Evolutionary conservation across 2,329 filamentous ascomycete species (phyloP), one percentile per base, ranked within the genome.

Genomic region (Trichoderma semiorbis): DNA sequence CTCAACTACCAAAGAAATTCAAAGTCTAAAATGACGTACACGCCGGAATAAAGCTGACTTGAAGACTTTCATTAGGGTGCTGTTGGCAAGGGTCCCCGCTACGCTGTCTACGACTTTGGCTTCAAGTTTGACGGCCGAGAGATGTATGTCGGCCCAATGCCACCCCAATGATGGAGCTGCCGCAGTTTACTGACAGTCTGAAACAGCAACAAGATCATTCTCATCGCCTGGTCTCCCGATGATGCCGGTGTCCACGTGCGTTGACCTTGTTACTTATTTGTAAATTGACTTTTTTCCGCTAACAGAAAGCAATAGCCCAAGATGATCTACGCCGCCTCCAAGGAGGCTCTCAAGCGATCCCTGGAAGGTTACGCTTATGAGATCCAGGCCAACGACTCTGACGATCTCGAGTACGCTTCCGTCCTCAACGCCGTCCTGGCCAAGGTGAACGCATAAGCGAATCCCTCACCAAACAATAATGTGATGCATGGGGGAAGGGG

Each of bases 281-380:
- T 8, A 7, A 12, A 58, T 53, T 58, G 65, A n/a, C 11, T 16
- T 32, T 34, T 30, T 10, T 24, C 10, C 28, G 14, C 58, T 70
- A 11, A 61, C 60, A 28, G 5, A 14, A 24, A 63, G 16, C 34
- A 30, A 72, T 76, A 94, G 93, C 88, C 91, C 83, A 94, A 94
- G 88, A 96, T 96, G 93, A 88, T 94, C 83, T 96, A 95, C 87
- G 92, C 93, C 78, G 93, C 93, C 67, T 96, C 93, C 83, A 96
- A 95, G 86, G 92, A 95, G 78, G 91, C 92, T 73, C 88, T 96
- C 77, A 95, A 94, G 89, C 91, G 91, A 82, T 83, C 92, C 65
- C 88, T 96, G 75, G 92, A 89, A 80, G 93, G 92, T 75, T 85
- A 95, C 77, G 91, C 91, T 73, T 84, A 86, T 78, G 93, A 95